phyloP scores from a whole-genome alignment of 1,284 basidiomycete species.

The Puccinia sorghi region DNA sequence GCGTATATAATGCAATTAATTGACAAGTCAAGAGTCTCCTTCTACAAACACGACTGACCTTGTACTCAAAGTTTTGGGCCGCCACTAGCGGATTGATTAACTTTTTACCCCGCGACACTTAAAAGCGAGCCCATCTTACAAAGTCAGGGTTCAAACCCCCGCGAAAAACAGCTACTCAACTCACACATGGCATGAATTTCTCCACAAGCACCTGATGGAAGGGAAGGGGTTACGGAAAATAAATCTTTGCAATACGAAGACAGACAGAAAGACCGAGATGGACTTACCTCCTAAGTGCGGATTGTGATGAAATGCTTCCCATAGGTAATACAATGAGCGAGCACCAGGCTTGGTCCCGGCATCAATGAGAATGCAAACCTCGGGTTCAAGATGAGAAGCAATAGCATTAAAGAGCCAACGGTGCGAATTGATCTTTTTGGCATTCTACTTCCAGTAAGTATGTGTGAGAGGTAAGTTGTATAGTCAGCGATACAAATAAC shows the following conservation, averaged over 20 bases:
- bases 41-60: constrained; percentile 48
- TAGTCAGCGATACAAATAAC: neutral
- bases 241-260: neutral
- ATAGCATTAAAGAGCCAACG: constrained; percentile 98
- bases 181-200: constrained; percentile 56
- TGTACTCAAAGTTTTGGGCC: constrained; percentile 94
- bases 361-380: constrained; percentile 85
- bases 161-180: constrained; percentile 15
- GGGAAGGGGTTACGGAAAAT: neutral
- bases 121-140: neutral
- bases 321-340: constrained; percentile 94
- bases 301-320: constrained; percentile 79
- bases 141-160: neutral
- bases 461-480: neutral
- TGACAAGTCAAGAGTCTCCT: neutral
- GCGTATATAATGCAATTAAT: neutral
- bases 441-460: constrained; percentile 67
- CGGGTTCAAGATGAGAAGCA: constrained; percentile 78
- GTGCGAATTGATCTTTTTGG: constrained; percentile 92
- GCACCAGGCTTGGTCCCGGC: constrained; percentile 95
- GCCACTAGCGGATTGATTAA: constrained; percentile 83
- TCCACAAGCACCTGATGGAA: constrained; percentile 72
- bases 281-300: constrained; percentile 70
- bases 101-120: constrained; percentile 90
- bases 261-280: neutral